Conservation (phyloP, 2,329 filamentous ascomycete species). For the Fusarium sublunatum region DNA sequence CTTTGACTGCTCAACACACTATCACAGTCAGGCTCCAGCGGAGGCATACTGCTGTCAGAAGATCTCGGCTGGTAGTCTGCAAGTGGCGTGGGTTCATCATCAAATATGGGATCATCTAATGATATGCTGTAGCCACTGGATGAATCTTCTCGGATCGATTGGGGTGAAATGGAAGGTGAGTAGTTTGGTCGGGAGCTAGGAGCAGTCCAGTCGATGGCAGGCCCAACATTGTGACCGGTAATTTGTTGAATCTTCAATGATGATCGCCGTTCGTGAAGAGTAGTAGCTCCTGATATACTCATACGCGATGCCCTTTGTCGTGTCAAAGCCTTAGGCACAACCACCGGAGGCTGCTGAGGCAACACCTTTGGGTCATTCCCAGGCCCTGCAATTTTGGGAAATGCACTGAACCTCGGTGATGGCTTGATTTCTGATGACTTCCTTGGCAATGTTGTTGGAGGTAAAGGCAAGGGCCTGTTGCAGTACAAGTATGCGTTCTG, state of each 20-base stretch:
- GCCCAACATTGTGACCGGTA: constrained; percentile 54
- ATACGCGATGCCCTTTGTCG: constrained; percentile 33
- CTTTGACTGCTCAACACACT: constrained; percentile 41
- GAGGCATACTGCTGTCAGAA: constrained; percentile 39
- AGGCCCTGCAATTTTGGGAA: constrained; percentile 31
- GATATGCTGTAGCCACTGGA: constrained; percentile 42
- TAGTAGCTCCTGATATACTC: constrained; percentile 32
- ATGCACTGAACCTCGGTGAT: constrained; percentile 30
- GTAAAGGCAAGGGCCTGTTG: constrained; percentile 36
- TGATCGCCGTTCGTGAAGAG: constrained; percentile 45
- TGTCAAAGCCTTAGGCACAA: constrained; percentile 27
- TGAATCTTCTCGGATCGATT: constrained; percentile 38
- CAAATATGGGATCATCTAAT: constrained; percentile 38
- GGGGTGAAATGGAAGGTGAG: constrained; percentile 36
- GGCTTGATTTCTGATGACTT: constrained; percentile 18
- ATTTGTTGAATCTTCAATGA: constrained; percentile 57
- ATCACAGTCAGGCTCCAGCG: constrained; percentile 43
- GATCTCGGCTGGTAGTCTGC: constrained; percentile 31
- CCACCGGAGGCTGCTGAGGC: constrained; percentile 27
- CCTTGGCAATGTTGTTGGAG: constrained; percentile 31
- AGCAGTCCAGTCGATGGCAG: constrained; percentile 36
- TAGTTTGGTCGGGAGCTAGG: constrained; percentile 15
- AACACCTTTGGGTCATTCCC: constrained; percentile 37
- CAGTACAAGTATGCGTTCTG: constrained; percentile 41
- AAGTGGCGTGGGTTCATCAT: constrained; percentile 33